These are phyloP conservation scores for Dendrobium catenatum DNA, from an alignment of 106 monocot genomes.

Conservation along the genomic window DNA sequence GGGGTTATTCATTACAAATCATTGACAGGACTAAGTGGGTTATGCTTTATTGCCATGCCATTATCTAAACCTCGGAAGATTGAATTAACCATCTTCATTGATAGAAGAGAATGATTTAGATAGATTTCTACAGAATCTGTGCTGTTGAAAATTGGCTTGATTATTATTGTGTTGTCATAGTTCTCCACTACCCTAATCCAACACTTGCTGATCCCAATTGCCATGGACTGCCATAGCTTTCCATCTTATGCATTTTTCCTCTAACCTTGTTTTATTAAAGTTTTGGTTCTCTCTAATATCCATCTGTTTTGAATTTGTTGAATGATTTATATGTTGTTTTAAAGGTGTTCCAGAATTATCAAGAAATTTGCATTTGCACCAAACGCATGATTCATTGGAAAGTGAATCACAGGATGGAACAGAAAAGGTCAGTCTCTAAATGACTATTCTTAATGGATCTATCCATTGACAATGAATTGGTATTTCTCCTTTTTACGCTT, in stretches of 20 bases:
- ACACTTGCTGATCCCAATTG: background rate
- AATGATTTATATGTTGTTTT: background rate
- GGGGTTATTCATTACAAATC: background rate
- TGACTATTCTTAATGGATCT: background rate
- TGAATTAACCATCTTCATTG: background rate
- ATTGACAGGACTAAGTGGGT: background rate
- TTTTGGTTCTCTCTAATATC: background rate
- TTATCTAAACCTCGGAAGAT: background rate
- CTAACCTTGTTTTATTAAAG: background rate
- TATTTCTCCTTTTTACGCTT: background rate
- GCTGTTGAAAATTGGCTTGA: background rate
- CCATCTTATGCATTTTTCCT: background rate
- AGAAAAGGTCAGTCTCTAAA: slow-evolving; percentile 39
- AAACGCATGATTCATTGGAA: slow-evolving; percentile 13
- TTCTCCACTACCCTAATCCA: background rate
- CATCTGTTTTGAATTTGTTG: background rate
- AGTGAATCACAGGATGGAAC: slow-evolving; percentile 25
- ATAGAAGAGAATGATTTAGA: background rate
- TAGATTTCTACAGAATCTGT: background rate
- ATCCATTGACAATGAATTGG: background rate
- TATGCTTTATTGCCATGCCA: background rate
- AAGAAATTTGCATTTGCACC: slow-evolving; percentile 25
- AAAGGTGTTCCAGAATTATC: slow-evolving; percentile 21
- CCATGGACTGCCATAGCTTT: background rate
- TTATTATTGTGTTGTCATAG: background rate